Base-by-base conservation (phyloP, 2,329 filamentous ascomycete species). In the Truncatella angustata region DNA sequence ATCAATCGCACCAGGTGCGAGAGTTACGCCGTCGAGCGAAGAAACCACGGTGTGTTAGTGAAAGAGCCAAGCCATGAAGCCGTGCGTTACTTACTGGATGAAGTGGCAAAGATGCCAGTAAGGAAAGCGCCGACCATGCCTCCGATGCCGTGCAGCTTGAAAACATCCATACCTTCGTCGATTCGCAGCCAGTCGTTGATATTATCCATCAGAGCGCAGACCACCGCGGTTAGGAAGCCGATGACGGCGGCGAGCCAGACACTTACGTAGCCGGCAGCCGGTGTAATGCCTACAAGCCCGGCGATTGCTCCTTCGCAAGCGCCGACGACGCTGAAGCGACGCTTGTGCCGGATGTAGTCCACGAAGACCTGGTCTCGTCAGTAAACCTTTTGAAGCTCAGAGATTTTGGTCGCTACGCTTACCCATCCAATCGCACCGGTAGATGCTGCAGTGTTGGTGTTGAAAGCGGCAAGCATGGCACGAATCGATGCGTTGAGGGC, bases 151-250 rank as follows among this genome's bases (percentile, higher is more conserved):
- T 85, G 81, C 24, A 84, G 75, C 26, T 79, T 79, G 54, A 83
- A 84, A 46, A 84, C 80, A 53, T 84, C 80, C 48, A 84, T 72
- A 2, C 79, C 79, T 42, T 84, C 81, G 53, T 84, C 81, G 10
- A 84, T 72, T 10, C 20, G 51, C 16, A 54, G 34, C 51, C 51
- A 54, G 14, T 50, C 34, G 14, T 54, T 54, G 32, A 54, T 21
- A 16, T 54, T 28, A 5, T 50, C 46, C 10, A 50, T 18, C 11
- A 54, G 51, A 5, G 37, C 37, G 55, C 75, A 80, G 18, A 70
- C 68, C 2, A 71, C 61, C 0, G 75, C 68, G 0, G 80, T 82
- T 2, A 84, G 56, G 14, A 78, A 70, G 3, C 81, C 81, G 16
- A 84, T 73, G 0, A 80, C 66, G 0, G 74, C 69, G 0, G 79